Evolutionary conservation across 148 eudicot genomes (phyloP).

Genomic region (Dysphania ambrosioides): DNA sequence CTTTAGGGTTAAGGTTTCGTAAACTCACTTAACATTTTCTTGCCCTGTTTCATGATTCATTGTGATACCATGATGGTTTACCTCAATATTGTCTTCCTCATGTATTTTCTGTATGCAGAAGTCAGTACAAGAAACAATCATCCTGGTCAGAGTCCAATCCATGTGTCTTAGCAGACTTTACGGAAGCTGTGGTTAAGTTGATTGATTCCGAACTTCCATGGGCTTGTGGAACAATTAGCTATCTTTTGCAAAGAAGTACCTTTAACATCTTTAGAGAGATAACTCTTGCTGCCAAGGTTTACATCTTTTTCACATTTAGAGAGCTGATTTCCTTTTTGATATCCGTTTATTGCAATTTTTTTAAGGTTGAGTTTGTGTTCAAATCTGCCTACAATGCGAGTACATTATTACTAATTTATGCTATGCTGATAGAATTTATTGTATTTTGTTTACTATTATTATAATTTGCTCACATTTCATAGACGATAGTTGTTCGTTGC

Average conservation of each 20-base stretch:
- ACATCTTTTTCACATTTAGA: neutral
- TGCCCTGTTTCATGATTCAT: neutral
- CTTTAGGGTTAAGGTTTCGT: neutral
- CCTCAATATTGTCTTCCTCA: neutral
- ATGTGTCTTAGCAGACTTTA: conserved; percentile 39
- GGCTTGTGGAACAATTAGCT: conserved; percentile 67
- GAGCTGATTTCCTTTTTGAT: neutral
- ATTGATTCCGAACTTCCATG: conserved; percentile 79
- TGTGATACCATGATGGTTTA: neutral
- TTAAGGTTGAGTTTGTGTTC: neutral
- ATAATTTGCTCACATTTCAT: no score
- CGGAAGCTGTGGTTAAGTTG: conserved; percentile 59
- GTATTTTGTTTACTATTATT: neutral
- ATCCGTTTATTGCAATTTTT: neutral
- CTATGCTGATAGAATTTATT: no score
- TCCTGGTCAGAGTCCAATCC: conserved; percentile 42
- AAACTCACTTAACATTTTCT: neutral
- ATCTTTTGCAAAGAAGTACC: conserved; percentile 54
- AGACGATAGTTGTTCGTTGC: neutral
- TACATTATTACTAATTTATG: neutral
- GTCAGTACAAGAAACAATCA: conserved; percentile 52
- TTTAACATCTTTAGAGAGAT: conserved; percentile 59
- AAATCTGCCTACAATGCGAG: neutral
- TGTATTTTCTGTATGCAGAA: conserved; percentile 36
- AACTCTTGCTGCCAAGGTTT: conserved; percentile 59